These are phyloP conservation scores for Leccinellum luteum DNA, from an alignment of 768 basidiomycete genomes.

Conservation along the genomic window DNA sequence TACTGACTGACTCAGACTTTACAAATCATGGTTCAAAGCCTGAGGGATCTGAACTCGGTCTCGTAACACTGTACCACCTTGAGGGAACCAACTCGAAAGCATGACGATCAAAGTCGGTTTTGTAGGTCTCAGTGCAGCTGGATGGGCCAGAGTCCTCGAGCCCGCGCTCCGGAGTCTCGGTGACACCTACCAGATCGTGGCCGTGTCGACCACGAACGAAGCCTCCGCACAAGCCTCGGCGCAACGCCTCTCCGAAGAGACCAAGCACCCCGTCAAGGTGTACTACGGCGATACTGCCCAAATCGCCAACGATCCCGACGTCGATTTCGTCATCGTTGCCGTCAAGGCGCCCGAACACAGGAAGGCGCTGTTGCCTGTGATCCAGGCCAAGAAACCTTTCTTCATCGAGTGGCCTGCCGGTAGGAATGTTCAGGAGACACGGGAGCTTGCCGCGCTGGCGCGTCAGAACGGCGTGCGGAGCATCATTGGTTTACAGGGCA, in stretches of 20 bases:
- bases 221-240: conserved; percentile 7
- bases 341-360: conserved; percentile 11
- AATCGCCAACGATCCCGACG: conserved; percentile 15
- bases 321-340: conserved; percentile 12
- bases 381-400: conserved; percentile 13
- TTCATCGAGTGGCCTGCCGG: conserved; percentile 14
- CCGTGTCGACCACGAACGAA: conserved; percentile 10
- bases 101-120: conserved; percentile 10
- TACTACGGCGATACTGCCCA: conserved; percentile 12
- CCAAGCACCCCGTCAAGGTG: conserved; percentile 4
- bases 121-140: conserved; percentile 4
- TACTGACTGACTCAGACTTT: neutral
- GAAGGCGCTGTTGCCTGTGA: conserved; percentile 8
- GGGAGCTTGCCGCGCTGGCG: conserved; percentile 7
- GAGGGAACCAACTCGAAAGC: neutral
- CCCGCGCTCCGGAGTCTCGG: conserved; percentile 8
- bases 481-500: conserved; percentile 10
- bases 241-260: conserved; percentile 5
- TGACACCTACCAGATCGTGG: conserved; percentile 11
- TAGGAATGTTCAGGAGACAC: conserved; percentile 6
- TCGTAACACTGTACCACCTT: neutral
- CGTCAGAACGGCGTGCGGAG: conserved; percentile 5
- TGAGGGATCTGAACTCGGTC: neutral
- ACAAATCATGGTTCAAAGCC: neutral
- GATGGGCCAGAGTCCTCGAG: conserved; percentile 8